Percentiles rank a stretch among this genome's conserved stretches.
Conservation (phyloP, 2,329 filamentous ascomycete species). For the Stagonosporopsis vannaccii region DNA sequence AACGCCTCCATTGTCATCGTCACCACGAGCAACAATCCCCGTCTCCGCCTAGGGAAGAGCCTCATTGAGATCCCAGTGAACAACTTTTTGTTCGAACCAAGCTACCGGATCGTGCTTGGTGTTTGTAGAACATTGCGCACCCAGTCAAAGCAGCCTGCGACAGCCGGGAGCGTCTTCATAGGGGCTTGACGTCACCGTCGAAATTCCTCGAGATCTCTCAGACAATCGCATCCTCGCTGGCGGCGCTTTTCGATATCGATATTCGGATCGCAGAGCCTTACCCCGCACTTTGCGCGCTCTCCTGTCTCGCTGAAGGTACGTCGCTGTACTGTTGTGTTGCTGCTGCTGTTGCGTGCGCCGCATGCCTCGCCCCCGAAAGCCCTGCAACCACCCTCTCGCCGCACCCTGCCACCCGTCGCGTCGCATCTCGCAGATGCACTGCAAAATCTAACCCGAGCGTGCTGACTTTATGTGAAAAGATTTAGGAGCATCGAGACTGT, state of each 20-base stretch:
- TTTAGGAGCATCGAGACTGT: not conserved
- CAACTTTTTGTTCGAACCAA: conserved; percentile 17
- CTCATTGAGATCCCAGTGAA: conserved; percentile 33
- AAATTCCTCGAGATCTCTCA: conserved; percentile 29
- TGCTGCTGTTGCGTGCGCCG: conserved; percentile 26
- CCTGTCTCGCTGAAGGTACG: conserved; percentile 38
- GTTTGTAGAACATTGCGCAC: conserved; percentile 19
- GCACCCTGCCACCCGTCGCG: conserved; percentile 15
- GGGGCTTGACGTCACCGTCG: conserved; percentile 42
- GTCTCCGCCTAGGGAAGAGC: conserved; percentile 35
- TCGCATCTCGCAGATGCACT: conserved; percentile 22
- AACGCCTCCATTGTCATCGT: conserved; percentile 46
- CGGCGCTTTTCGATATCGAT: conserved; percentile 25
- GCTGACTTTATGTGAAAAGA: conserved; percentile 10
- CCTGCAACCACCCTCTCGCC: conserved; percentile 28
- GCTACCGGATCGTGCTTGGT: conserved; percentile 11
- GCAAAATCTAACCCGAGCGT: conserved; percentile 1
- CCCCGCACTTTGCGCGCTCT: conserved; percentile 38
- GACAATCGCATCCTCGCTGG: conserved; percentile 28
- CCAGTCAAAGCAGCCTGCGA: conserved; percentile 22
- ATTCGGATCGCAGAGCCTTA: conserved; percentile 26
- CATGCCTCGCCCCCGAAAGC: conserved; percentile 29
- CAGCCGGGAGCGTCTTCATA: conserved; percentile 28
- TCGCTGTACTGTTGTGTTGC: conserved; percentile 27
- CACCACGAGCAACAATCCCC: conserved; percentile 38